These are phyloP conservation scores for Fusarium chlamydosporum DNA, from an alignment of 2,329 filamentous ascomycete species.

Conservation along the genomic window DNA sequence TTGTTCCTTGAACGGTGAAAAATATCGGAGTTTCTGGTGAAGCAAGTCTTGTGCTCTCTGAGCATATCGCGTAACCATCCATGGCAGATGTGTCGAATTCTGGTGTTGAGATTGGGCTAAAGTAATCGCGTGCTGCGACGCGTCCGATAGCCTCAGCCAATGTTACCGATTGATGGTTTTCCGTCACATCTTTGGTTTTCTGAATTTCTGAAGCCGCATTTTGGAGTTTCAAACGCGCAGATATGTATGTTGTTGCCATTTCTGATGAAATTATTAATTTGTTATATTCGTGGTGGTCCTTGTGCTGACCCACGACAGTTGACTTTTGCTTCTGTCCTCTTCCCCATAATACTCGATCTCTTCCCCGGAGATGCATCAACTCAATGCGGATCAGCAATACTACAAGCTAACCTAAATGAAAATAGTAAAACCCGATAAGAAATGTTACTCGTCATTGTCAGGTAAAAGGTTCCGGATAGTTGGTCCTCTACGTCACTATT, in stretches of 20 bases:
- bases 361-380: not conserved
- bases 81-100: conserved; percentile 13
- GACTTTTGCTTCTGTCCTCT: not conserved
- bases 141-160: not conserved
- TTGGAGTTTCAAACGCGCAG: not conserved
- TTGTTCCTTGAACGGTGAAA: not conserved
- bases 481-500: not conserved
- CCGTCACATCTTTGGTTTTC: rapidly evolving
- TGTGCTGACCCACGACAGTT: not conserved
- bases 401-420: not conserved
- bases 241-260: not conserved
- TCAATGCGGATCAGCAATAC: not conserved
- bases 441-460: not conserved
- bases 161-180: not conserved
- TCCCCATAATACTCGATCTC: not conserved
- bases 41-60: not conserved
- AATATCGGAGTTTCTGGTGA: not conserved
- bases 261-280: rapidly evolving
- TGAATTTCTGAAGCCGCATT: rapidly evolving
- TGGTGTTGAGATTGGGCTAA: not conserved
- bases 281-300: not conserved
- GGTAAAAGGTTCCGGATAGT: not conserved
- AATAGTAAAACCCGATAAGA: not conserved
- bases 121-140: not conserved
- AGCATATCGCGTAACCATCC: not conserved